phyloP scores from a whole-genome alignment of 2,329 filamentous ascomycete species.

The Colletotrichum lentis region DNA sequence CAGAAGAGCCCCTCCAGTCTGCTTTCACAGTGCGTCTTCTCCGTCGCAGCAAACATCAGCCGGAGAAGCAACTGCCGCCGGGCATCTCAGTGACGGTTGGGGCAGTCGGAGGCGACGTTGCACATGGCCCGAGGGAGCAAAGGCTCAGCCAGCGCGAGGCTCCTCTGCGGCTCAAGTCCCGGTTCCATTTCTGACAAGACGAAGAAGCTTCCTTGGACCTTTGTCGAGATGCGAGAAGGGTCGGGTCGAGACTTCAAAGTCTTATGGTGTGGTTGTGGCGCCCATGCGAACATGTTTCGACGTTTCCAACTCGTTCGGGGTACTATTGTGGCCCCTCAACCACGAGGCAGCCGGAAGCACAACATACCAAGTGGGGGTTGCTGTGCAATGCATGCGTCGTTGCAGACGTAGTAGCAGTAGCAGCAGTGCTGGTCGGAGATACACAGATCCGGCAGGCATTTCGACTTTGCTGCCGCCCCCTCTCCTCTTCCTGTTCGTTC shows the following conservation, averaged over 20 bases:
- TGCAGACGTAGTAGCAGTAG: background rate
- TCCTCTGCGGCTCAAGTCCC: background rate
- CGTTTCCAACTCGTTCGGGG: background rate
- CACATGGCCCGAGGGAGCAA: background rate
- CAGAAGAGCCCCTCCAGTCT: background rate
- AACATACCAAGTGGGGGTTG: conserved; percentile 15
- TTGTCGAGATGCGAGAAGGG: background rate
- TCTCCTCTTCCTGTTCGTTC: background rate
- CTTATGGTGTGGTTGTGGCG: background rate
- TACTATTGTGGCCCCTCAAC: conserved; percentile 16
- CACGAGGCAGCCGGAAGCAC: conserved; percentile 31
- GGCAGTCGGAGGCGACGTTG: conserved; percentile 26
- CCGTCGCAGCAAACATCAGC: background rate
- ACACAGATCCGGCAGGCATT: conserved; percentile 30
- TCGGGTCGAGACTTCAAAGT: background rate
- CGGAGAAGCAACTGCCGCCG: background rate
- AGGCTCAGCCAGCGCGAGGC: background rate
- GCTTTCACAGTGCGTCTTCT: background rate
- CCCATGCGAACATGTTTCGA: background rate
- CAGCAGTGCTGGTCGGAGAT: background rate
- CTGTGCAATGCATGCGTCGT: background rate
- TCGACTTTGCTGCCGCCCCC: conserved; percentile 4
- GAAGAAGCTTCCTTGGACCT: background rate
- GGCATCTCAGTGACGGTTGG: conserved; percentile 4
- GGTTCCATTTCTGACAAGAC: background rate